Evolutionary conservation across 2,329 filamentous ascomycete genomes (phyloP).

Genomic region (Fusarium tricinctum): DNA sequence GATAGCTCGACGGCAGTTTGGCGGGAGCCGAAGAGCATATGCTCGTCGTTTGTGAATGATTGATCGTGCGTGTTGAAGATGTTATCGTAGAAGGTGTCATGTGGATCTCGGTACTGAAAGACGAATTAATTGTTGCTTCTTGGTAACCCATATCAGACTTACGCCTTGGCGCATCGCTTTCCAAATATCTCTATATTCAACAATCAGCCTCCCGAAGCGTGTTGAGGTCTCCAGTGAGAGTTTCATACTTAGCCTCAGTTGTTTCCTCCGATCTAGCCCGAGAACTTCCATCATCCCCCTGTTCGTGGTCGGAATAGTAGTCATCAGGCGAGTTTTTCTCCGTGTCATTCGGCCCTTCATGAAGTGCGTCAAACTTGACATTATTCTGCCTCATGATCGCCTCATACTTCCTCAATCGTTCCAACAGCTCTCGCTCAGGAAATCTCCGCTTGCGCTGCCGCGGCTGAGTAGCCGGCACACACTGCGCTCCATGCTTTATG

Average conservation of each 20-base stretch:
- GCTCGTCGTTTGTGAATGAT: conserved; percentile 58
- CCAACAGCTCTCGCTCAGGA: conserved; percentile 70
- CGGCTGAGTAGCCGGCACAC: conserved; percentile 57
- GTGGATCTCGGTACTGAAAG: conserved; percentile 1
- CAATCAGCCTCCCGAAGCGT: background rate
- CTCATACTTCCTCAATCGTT: conserved; percentile 70
- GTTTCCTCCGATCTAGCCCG: conserved; percentile 7
- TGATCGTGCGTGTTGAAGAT: conserved; percentile 63
- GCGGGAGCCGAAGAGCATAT: conserved; percentile 66
- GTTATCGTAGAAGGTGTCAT: conserved; percentile 12
- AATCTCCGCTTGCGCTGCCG: conserved; percentile 59
- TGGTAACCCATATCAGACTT: fast-evolving
- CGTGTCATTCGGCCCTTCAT: conserved; percentile 27
- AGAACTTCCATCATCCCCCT: background rate
- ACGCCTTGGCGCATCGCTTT: conserved; percentile 28
- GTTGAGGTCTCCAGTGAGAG: background rate
- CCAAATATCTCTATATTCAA: conserved; percentile 13
- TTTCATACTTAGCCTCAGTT: conserved; percentile 34
- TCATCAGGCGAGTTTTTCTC: conserved; percentile 4
- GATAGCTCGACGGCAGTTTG: conserved; percentile 60
- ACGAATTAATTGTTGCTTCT: fast-evolving
- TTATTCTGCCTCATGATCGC: conserved; percentile 67
- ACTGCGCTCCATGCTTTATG: conserved; percentile 59
- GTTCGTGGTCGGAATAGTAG: conserved; percentile 26
- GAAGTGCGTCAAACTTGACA: conserved; percentile 66